Percentiles rank a stretch among this genome's conserved stretches.
Conservation (phyloP, 345 rosid genomes). For the Acer saccharum region DNA sequence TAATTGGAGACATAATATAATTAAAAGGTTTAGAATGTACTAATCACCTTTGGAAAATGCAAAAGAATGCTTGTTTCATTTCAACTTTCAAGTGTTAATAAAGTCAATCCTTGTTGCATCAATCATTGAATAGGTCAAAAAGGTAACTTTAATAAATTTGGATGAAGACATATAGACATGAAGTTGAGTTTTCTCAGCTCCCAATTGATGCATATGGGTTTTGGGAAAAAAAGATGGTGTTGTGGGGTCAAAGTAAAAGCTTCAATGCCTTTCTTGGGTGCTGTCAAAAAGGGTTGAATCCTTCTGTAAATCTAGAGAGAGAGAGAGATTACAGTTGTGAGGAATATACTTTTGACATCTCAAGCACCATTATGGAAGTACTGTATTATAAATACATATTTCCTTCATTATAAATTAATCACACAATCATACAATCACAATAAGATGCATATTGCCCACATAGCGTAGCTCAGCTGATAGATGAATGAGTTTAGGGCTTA, state of each 20-base stretch:
- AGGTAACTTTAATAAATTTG: background rate
- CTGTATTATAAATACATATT: too few species aligned
- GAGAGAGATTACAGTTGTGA: too few species aligned
- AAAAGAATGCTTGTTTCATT: background rate
- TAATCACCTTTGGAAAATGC: conserved; percentile 10
- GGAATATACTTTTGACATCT: too few species aligned
- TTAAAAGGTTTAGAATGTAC: background rate
- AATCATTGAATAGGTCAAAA: conserved; percentile 19
- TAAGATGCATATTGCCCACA: too few species aligned
- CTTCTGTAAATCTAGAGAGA: background rate
- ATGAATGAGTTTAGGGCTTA: too few species aligned
- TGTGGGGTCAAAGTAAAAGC: conserved; percentile 6
- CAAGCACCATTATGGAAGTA: too few species aligned
- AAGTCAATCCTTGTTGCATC: conserved; percentile 7
- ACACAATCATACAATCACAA: too few species aligned
- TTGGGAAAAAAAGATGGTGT: conserved; percentile 2
- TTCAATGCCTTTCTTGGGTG: background rate
- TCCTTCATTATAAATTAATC: too few species aligned
- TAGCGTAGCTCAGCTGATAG: too few species aligned
- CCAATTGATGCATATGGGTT: conserved; percentile 7
- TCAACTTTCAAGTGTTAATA: background rate
- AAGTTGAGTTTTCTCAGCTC: background rate
- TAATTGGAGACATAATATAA: background rate
- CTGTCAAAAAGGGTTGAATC: background rate
- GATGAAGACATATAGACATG: background rate